These are phyloP conservation scores for Phellopilus nigrolimitatus DNA, from an alignment of 1,284 basidiomycete genomes.

Conservation along the genomic window DNA sequence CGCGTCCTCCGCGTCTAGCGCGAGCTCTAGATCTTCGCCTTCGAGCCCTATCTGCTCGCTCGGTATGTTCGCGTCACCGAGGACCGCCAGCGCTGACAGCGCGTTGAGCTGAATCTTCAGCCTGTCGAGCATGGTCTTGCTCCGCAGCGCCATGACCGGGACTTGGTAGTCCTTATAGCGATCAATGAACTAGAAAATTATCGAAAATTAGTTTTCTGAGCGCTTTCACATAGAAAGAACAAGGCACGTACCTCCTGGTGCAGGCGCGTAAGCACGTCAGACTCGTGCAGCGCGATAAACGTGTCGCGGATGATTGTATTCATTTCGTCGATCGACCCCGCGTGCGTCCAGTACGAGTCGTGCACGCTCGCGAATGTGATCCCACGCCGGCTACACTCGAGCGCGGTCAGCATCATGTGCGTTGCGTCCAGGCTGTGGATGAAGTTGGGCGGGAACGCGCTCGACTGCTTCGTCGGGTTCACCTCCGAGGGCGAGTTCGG, in stretches of 20 bases:
- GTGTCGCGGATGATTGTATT: constrained; percentile 86
- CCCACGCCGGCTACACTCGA: constrained; percentile 63
- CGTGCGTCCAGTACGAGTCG: constrained; percentile 99
- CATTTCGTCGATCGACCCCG: constrained; percentile 86
- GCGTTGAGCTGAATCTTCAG: constrained; percentile 38
- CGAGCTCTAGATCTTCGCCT: neutral
- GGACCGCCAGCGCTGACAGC: constrained; percentile 29
- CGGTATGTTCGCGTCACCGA: constrained; percentile 24
- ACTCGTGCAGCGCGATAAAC: constrained; percentile 89
- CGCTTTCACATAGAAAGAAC: neutral
- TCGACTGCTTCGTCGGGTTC: constrained; percentile 83
- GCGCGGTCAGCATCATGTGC: constrained; percentile 98
- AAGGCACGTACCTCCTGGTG: neutral
- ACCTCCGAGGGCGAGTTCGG: constrained; percentile 80
- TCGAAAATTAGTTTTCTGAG: constrained; percentile 14
- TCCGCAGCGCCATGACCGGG: constrained; percentile 52
- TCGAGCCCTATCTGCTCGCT: constrained; percentile 24
- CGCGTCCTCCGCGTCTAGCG: constrained; percentile 3
- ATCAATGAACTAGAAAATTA: constrained; percentile 57
- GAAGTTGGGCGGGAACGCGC: constrained; percentile 98
- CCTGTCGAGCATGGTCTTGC: constrained; percentile 25
- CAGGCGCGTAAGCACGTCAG: constrained; percentile 62
- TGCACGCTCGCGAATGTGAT: constrained; percentile 91
- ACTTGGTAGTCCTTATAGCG: constrained; percentile 77
- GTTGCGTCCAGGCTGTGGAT: constrained; percentile 98